Percentiles rank a stretch among this genome's conserved stretches.
These are phyloP conservation scores for Chlorophyllum brunneum DNA, from an alignment of 768 basidiomycete genomes.

Conservation along the genomic window DNA sequence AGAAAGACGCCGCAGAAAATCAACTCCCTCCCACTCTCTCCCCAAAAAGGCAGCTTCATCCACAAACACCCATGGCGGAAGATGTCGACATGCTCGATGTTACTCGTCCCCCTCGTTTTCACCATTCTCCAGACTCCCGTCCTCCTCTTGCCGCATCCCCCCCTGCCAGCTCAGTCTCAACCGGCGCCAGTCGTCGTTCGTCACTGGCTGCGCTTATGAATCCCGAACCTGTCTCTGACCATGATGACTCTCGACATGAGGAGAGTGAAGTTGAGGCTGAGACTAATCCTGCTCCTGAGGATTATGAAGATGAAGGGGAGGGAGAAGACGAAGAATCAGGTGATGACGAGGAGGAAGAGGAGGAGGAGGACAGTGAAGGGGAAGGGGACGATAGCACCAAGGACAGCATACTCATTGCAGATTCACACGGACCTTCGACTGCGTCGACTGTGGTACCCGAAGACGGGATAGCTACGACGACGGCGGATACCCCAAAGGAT, in stretches of 20 bases:
- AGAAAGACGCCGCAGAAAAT: slow-evolving; percentile 11
- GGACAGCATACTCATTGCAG: slow-evolving; percentile 12
- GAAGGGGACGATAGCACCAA: slow-evolving; percentile 17
- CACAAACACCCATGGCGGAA: slow-evolving; percentile 2
- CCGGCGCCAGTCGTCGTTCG: slow-evolving; percentile 17
- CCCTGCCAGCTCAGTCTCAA: slow-evolving; percentile 14
- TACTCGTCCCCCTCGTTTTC: too few relatives aligned
- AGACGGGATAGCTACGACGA: neutral
- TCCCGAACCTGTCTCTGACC: slow-evolving; percentile 5
- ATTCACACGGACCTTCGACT: slow-evolving; percentile 13
- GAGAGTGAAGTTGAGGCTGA: slow-evolving; percentile 9
- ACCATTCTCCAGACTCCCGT: slow-evolving; percentile 11
- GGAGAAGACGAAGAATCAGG: slow-evolving; percentile 7
- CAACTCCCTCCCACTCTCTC: slow-evolving; percentile 8
- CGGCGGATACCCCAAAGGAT: neutral
- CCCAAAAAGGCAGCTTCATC: slow-evolving; percentile 23
- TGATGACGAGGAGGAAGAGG: slow-evolving; percentile 16
- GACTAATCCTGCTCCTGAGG: slow-evolving; percentile 13
- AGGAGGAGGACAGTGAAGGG: slow-evolving; percentile 18
- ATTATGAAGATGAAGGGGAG: slow-evolving; percentile 16
- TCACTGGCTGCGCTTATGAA: slow-evolving; percentile 17
- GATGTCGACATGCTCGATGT: slow-evolving; percentile 11
- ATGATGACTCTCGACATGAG: slow-evolving; percentile 4
- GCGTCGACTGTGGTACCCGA: slow-evolving; percentile 4
- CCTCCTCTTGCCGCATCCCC: neutral